phyloP scores from a whole-genome alignment of 164 flowering plant genomes.

The Annona squamosa region DNA sequence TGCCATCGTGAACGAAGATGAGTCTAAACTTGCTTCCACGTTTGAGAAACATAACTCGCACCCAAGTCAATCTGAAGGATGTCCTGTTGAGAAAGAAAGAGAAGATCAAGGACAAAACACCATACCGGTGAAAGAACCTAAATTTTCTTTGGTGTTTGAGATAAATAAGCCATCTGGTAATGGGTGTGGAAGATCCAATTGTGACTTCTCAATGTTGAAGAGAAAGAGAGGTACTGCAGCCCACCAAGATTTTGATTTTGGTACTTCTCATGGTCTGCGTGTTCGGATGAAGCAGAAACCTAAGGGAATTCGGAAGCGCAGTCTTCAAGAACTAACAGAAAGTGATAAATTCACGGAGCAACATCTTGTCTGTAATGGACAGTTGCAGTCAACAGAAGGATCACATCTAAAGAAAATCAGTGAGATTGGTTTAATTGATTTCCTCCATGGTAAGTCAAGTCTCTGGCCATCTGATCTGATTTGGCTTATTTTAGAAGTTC shows the following conservation, averaged over 20 bases:
- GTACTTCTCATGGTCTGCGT: conserved; percentile 2
- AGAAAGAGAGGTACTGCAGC: conserved; percentile 13
- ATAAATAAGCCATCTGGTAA: conserved; percentile 9
- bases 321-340: conserved; percentile 38
- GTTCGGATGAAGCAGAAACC: conserved; percentile 18
- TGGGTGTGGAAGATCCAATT: conserved; percentile 11
- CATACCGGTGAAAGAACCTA: conserved; percentile 9
- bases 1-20: conserved; percentile 9
- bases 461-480: neutral
- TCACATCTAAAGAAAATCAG: neutral
- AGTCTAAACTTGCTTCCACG: conserved; percentile 6
- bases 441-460: neutral
- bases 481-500: neutral
- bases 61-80: conserved; percentile 7
- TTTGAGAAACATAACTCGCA: conserved; percentile 16
- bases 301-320: conserved; percentile 46
- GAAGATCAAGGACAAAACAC: conserved; percentile 11
- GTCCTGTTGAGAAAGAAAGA: conserved; percentile 15
- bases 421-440: neutral
- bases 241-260: neutral
- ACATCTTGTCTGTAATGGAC: neutral
- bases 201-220: conserved; percentile 9
- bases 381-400: conserved; percentile 1
- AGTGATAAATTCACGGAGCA: conserved; percentile 21
- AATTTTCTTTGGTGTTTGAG: conserved; percentile 6